Conservation (phyloP, 1,284 basidiomycete species). For the Wallemia hederae region DNA sequence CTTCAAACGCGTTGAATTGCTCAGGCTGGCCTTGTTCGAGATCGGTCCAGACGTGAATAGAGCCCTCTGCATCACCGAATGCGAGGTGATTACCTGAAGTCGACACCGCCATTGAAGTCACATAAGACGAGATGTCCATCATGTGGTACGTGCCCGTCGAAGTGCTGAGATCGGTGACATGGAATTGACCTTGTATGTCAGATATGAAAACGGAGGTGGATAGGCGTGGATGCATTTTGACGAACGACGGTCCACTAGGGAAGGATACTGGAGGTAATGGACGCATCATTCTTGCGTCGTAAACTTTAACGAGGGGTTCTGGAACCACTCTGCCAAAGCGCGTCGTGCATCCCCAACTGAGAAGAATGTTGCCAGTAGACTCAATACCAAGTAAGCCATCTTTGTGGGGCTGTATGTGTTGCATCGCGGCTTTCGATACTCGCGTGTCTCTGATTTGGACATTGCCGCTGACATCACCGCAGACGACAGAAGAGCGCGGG, state of each 20-base stretch:
- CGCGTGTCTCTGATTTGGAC: slow-evolving; percentile 4
- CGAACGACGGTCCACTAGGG: slow-evolving; percentile 58
- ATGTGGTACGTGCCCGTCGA: slow-evolving; percentile 33
- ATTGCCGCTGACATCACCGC: slow-evolving; percentile 4
- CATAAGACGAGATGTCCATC: slow-evolving; percentile 29
- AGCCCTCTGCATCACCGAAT: slow-evolving; percentile 67
- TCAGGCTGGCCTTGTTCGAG: slow-evolving; percentile 31
- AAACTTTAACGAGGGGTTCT: slow-evolving; percentile 76
- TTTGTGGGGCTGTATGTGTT: slow-evolving; percentile 5
- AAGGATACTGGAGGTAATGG: slow-evolving; percentile 60
- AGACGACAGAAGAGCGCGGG: slow-evolving; percentile 4
- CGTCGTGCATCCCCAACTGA: slow-evolving; percentile 3
- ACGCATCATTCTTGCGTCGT: slow-evolving; percentile 57
- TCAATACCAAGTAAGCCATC: slow-evolving; percentile 9
- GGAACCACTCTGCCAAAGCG: slow-evolving; percentile 59
- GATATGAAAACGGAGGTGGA: slow-evolving; percentile 48
- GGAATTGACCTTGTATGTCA: slow-evolving; percentile 62
- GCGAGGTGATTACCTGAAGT: slow-evolving; percentile 68
- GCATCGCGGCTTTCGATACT: slow-evolving; percentile 4
- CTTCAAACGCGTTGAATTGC: slow-evolving; percentile 66
- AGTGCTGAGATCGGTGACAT: slow-evolving; percentile 53
- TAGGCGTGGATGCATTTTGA: slow-evolving; percentile 51
- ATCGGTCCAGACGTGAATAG: slow-evolving; percentile 54
- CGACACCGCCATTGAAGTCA: slow-evolving; percentile 56
- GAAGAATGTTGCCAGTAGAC: neutral